Evolutionary conservation across 441 rosid species (phyloP).

Genomic region (Raphanus hybrid): DNA sequence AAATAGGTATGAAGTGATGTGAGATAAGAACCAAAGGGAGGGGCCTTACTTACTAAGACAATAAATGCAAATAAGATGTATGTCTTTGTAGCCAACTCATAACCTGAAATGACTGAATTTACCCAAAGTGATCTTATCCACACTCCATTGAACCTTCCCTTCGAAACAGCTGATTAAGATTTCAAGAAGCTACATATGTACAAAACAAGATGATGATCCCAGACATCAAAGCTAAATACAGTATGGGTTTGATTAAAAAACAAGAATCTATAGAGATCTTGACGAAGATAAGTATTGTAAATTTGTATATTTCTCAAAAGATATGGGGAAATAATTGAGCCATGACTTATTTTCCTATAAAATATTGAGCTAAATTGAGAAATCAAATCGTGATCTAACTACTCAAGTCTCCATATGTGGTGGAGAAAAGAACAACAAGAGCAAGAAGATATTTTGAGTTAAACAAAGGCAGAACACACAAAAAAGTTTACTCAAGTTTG

Average conservation of each 20-base stretch:
- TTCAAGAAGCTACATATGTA: too few species aligned
- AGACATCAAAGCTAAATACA: constrained; percentile 18
- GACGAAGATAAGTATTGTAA: constrained; percentile 31
- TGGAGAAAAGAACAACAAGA: constrained; percentile 29
- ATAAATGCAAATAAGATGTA: constrained; percentile 30
- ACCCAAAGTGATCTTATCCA: constrained; percentile 14
- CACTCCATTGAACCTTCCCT: constrained; percentile 23
- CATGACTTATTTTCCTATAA: constrained; percentile 19
- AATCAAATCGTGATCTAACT: constrained; percentile 12
- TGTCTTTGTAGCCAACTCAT: constrained; percentile 36
- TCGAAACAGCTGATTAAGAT: too few species aligned
- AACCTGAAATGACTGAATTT: constrained; percentile 8
- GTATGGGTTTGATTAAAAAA: constrained; percentile 16
- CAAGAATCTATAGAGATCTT: constrained; percentile 13
- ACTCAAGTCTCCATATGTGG: constrained; percentile 23
- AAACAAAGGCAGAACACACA: constrained; percentile 4
- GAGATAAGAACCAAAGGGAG: constrained; percentile 29
- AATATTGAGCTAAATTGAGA: constrained; percentile 1
- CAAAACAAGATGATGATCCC: constrained; percentile 2
- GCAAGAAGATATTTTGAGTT: constrained; percentile 19
- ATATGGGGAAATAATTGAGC: constrained; percentile 30
- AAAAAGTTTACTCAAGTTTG: constrained; percentile 47
- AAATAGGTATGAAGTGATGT: constrained; percentile 21
- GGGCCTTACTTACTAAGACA: constrained; percentile 9
- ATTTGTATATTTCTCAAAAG: constrained; percentile 6